Conservation (phyloP, 179 eudicot genomes). For the Amaranthus tricolor region DNA sequence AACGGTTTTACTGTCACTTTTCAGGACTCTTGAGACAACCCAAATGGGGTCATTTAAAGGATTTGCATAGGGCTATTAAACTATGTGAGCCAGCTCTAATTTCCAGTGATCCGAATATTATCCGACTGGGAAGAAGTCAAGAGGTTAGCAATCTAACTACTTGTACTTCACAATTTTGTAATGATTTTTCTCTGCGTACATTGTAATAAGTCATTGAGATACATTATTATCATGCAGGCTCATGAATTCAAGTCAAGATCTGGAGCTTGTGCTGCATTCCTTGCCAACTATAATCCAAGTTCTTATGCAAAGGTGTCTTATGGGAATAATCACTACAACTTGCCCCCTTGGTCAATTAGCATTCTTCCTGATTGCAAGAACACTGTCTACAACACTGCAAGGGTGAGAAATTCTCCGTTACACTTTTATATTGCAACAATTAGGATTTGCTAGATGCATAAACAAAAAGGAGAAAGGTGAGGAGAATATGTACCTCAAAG, state of each 20-base stretch:
- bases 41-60: slow-evolving; percentile 96
- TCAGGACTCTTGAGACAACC: slow-evolving; percentile 76
- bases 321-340: slow-evolving; percentile 58
- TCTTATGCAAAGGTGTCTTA: slow-evolving; percentile 72
- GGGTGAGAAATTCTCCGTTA: slow-evolving; percentile 48
- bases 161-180: background rate
- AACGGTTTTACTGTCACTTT: slow-evolving; percentile 11
- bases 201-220: background rate
- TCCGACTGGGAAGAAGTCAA: slow-evolving; percentile 64
- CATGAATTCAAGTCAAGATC: slow-evolving; percentile 71
- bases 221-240: slow-evolving; percentile 46
- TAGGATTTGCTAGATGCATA: background rate
- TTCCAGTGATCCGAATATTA: slow-evolving; percentile 60
- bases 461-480: background rate
- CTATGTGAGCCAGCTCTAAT: slow-evolving; percentile 87
- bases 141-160: slow-evolving; percentile 48
- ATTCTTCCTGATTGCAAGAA: slow-evolving; percentile 98
- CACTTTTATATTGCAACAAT: background rate
- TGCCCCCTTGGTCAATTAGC: slow-evolving; percentile 99
- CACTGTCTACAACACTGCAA: slow-evolving; percentile 87
- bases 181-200: background rate
- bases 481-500: too few species aligned
- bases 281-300: slow-evolving; percentile 69
- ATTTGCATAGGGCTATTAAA: slow-evolving; percentile 89
- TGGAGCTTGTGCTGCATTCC: slow-evolving; percentile 93